Evolutionary conservation across 331 rosid species (phyloP), one percentile per base, ranked within the genome.

Genomic region (Quercus lobata): DNA sequence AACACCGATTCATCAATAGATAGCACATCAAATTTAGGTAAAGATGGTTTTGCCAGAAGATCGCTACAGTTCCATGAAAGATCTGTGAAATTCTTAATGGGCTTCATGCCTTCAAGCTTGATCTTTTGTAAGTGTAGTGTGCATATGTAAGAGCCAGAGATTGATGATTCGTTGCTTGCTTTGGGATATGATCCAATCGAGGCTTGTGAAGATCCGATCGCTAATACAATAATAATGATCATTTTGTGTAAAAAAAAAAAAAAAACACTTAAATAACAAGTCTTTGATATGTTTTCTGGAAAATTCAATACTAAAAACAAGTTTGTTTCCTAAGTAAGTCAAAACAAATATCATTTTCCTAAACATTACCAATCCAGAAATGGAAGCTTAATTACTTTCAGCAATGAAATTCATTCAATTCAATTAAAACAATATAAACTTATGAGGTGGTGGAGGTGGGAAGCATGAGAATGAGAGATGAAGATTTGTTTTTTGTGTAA

Each of bases 81-180:
- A 77, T 94, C 97, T 0, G 94, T 93, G 5, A 94, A 92, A 71
- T 87, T 75, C 87, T 94, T 79, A 34, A 94, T 94, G 29, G 91
- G 91, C 90, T 91, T 94, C 0, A 94, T 86, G 82, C 86, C 91
- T 89, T 94, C 98, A 16, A 94, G 94, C 91, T 94, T 94, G 70
- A 94, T 92, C 88, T 91, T 94, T 54, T 97, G 83, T 0, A 93
- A 94, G 58, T 90, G 92, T 1, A 34, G 56, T 92, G 86, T 5
- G 97, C 93, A 17, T 94, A 94, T 5, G 91, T 83, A 21, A 89
- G 82, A 55, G 96, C 97, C 84, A 92, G 71, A 25, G 89, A 77
- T 17, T 86, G 88, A 74, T 94, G 97, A 79, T 94, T 97, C 34
- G 92, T 95, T 4, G 97, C 93, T 81, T 92, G 98, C 89, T 94